These are phyloP conservation scores for Aspergillus taichungensis DNA, from an alignment of 495 filamentous ascomycete genomes.

Conservation along the genomic window DNA sequence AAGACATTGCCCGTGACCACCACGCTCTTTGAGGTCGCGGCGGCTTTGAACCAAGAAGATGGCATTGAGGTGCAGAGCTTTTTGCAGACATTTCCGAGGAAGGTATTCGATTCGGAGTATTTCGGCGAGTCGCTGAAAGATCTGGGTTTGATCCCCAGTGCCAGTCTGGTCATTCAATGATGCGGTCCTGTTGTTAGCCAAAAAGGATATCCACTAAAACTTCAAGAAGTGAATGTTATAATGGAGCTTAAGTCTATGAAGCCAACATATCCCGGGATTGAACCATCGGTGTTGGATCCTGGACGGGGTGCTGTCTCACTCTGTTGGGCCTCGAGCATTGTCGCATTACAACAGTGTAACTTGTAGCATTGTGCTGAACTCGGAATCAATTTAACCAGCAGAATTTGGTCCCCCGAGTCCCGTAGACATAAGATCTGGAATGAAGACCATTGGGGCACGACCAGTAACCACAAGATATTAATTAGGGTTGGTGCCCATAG, in stretches of 20 bases:
- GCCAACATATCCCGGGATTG: not conserved
- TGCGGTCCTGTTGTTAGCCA: not conserved
- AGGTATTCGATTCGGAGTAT: constrained; percentile 69
- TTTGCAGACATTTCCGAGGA: constrained; percentile 76
- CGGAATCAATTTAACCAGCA: too few relatives aligned
- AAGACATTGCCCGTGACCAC: constrained; percentile 79
- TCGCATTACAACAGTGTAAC: too few relatives aligned
- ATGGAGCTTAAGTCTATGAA: not conserved
- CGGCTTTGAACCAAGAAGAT: constrained; percentile 56
- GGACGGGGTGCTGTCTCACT: too few relatives aligned
- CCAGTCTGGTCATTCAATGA: constrained; percentile 67
- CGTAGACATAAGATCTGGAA: too few relatives aligned
- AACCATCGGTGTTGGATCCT: too few relatives aligned
- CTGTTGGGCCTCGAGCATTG: too few relatives aligned
- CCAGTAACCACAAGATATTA: too few relatives aligned
- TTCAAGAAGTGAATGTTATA: not conserved
- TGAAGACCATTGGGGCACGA: not conserved
- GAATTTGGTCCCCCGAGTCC: too few relatives aligned
- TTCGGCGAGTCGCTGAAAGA: constrained; percentile 90
- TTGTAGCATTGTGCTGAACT: too few relatives aligned
- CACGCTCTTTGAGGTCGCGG: constrained; percentile 89
- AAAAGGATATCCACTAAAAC: not conserved
- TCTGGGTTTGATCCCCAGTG: constrained; percentile 80
- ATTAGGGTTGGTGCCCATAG: too few relatives aligned
- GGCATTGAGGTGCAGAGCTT: constrained; percentile 63